A percentile compares a stretch with the other conserved stretches of the same genome.
These are phyloP conservation scores for Trichophyton mentagrophytes DNA, from an alignment of 2,329 filamentous ascomycete species.

Conservation along the genomic window DNA sequence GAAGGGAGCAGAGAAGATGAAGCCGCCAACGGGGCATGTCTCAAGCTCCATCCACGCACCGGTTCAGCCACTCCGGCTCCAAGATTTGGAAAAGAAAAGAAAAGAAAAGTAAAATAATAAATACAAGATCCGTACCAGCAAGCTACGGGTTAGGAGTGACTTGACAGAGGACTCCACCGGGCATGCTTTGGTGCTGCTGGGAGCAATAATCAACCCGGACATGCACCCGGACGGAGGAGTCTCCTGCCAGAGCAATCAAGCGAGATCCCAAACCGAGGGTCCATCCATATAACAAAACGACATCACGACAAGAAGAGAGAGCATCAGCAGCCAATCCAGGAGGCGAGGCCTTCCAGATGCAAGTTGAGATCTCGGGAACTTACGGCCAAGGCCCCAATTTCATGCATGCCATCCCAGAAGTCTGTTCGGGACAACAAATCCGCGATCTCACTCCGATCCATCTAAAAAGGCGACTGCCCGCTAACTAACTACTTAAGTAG, in stretches of 20 bases:
- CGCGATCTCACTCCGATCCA: slow-evolving; percentile 1
- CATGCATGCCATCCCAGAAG: not conserved
- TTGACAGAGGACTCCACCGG: not conserved
- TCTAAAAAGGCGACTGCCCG: not conserved
- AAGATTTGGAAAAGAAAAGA: not conserved
- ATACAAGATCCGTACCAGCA: not conserved
- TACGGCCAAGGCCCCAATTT: not conserved
- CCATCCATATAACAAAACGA: not conserved
- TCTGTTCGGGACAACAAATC: not conserved
- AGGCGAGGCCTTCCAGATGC: not conserved
- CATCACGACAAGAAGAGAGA: not conserved
- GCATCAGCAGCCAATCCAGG: not conserved
- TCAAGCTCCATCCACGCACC: slow-evolving; percentile 1
- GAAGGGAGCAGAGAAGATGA: not conserved
- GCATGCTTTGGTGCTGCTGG: not conserved
- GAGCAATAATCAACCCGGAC: not conserved
- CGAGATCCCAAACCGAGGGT: not conserved
- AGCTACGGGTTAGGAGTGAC: not conserved
- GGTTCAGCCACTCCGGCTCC: slow-evolving; percentile 1
- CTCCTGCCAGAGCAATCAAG: not conserved
- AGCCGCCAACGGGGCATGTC: not conserved
- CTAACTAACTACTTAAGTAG: too few relatives aligned
- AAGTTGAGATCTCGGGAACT: not conserved
- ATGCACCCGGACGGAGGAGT: too few relatives aligned
- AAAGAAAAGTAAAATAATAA: not conserved